These are phyloP conservation scores for Dactylellina haptotyla DNA, from an alignment of 2,329 filamentous ascomycete genomes.

Conservation along the genomic window DNA sequence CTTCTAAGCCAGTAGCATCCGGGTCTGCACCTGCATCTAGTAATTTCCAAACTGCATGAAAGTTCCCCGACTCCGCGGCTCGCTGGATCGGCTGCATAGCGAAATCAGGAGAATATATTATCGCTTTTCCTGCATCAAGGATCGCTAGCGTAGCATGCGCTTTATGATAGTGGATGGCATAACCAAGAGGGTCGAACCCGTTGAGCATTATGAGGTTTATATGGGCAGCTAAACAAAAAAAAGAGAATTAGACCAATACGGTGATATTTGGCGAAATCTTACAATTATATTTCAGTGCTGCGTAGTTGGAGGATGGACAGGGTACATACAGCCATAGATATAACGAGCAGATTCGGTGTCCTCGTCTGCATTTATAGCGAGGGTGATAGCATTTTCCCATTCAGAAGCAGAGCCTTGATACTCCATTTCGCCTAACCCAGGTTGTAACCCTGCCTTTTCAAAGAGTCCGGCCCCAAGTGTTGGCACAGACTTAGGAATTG, in stretches of 20 bases:
- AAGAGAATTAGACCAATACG: not conserved
- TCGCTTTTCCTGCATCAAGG: constrained; percentile 18
- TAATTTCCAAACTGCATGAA: constrained; percentile 5
- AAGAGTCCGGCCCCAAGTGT: constrained; percentile 16
- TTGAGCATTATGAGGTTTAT: constrained; percentile 5
- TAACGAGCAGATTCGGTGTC: constrained; percentile 27
- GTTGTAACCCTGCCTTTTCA: constrained; percentile 7
- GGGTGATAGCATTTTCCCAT: constrained; percentile 15
- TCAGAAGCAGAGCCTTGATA: constrained; percentile 14
- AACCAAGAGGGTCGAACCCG: not conserved
- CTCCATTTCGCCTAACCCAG: not conserved
- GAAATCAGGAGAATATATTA: constrained; percentile 6
- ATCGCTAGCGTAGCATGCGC: constrained; percentile 22
- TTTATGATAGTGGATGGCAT: not conserved
- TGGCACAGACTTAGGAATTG: too few relatives aligned
- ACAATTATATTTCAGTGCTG: not conserved
- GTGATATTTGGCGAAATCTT: not conserved
- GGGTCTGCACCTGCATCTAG: constrained; percentile 14
- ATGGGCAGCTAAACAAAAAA: constrained; percentile 11
- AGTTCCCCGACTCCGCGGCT: not conserved
- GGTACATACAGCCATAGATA: constrained; percentile 31
- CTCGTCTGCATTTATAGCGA: constrained; percentile 35
- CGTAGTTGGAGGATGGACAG: not conserved
- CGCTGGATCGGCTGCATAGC: constrained; percentile 17
- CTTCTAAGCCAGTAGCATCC: not conserved